Evolutionary conservation across 2,329 filamentous ascomycete species (phyloP), one percentile per base, ranked within the genome.

Genomic region (Phoma sp.): DNA sequence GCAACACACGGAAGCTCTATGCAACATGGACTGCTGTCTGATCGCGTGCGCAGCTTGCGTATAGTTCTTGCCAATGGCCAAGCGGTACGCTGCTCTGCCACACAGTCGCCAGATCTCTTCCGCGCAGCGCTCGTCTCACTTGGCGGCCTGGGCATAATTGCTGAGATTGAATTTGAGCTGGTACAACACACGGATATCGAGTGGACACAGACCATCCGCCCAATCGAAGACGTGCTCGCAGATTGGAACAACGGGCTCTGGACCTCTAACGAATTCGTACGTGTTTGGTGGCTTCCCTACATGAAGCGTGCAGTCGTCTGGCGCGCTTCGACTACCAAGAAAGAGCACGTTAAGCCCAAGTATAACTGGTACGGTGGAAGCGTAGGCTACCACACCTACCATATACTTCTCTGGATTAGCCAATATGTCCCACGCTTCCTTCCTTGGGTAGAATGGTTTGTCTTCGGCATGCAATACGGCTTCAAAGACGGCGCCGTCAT

Each of bases 251-350:
- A 78, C 6, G 83, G 83, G 28, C 81, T 98, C 12, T 98, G 95
- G 93, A 91, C 85, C 1, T 84, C 87, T 57, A 86, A 88, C 57
- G 92, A 98, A 74, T 99, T 93, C 69, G 91, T 96, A 21, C 85
- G 95, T 23, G 92, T 97, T 23, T 99, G 95, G 93, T 99, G 95
- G 95, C 87, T 96, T 71, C 95, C 95, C 0, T 96, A 98, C 77
- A 92, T 90, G 71, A 86, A 91, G 50, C 85, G 91, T 38, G 92
- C 91, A 0, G 90, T 98, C 40, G 84, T 96, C 38, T 99, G 95
- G 95, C 85, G 86, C 33, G 95, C 92, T n/a, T 84, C 92, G 40
- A 89, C 90, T 72, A 92, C 91, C 1, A 79, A 85, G 7, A 84
- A 88, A 51, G 80, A 86, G 0, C 77, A 83, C 33, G 77, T 78